phyloP scores from a whole-genome alignment of 169 alveolate genomes.

The Cryptosporidium viatorum region DNA sequence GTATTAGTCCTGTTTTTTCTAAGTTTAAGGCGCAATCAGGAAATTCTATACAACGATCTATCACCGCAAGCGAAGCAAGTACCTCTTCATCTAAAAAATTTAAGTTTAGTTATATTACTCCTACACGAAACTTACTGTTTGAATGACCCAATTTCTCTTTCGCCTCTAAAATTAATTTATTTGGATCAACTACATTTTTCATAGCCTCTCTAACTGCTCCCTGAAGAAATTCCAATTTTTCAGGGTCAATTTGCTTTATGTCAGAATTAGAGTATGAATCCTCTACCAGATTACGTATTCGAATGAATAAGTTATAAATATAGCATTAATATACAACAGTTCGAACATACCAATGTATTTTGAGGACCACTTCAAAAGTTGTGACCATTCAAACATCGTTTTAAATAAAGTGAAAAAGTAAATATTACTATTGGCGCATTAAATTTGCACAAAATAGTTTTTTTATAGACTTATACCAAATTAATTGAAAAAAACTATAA shows the following conservation, averaged over 20 bases:
- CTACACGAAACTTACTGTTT: constrained; percentile 26
- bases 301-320: neutral
- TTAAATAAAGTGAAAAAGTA: neutral
- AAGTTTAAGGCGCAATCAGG: constrained; percentile 57
- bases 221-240: constrained; percentile 61
- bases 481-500: neutral
- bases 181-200: constrained; percentile 62
- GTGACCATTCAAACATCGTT: constrained; percentile 55
- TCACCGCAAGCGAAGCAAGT: constrained; percentile 37
- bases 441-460: neutral
- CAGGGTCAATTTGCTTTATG: constrained; percentile 36
- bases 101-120: neutral
- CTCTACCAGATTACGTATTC: neutral
- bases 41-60: constrained; percentile 57
- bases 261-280: neutral
- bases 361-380: constrained; percentile 69
- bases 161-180: constrained; percentile 34
- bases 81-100: constrained; percentile 29
- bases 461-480: neutral
- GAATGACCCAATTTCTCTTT: neutral
- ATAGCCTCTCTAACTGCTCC: constrained; percentile 74
- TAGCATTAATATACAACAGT: neutral
- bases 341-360: constrained; percentile 53
- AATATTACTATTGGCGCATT: neutral
- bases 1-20: constrained; percentile 29